Evolutionary conservation across 169 alveolate genomes (phyloP).

Genomic region (Theileria equi): DNA sequence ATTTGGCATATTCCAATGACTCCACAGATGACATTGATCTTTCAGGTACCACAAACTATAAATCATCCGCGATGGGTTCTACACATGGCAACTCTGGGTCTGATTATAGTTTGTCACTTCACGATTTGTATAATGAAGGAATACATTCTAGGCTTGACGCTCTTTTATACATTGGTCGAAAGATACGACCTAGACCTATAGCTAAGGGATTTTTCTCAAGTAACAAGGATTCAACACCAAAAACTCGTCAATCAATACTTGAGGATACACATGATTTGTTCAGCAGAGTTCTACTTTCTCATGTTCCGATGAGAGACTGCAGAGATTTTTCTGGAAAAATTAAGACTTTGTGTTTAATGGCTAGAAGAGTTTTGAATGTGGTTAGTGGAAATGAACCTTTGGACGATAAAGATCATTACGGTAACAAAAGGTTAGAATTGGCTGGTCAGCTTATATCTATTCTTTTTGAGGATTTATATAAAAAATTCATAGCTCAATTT

Average conservation of each 20-base stretch:
- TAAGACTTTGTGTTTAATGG: slow-evolving; percentile 93
- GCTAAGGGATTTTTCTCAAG: slow-evolving; percentile 81
- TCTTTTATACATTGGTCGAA: slow-evolving; percentile 69
- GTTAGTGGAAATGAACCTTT: slow-evolving; percentile 88
- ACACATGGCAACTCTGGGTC: slow-evolving; percentile 1
- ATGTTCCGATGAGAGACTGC: slow-evolving; percentile 86
- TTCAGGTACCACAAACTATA: too few relatives aligned
- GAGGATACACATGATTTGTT: slow-evolving; percentile 94
- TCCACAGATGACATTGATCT: too few relatives aligned
- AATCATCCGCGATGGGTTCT: neutral
- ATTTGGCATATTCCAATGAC: neutral
- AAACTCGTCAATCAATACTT: slow-evolving; percentile 72
- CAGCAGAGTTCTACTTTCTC: slow-evolving; percentile 88
- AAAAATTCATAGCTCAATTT: slow-evolving; percentile 72
- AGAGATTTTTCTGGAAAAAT: slow-evolving; percentile 88
- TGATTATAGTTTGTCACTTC: slow-evolving; percentile 34
- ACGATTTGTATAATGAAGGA: slow-evolving; percentile 66
- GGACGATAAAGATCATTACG: slow-evolving; percentile 99
- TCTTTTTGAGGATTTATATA: slow-evolving; percentile 90
- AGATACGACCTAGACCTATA: slow-evolving; percentile 80
- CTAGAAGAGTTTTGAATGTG: slow-evolving; percentile 86
- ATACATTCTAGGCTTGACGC: slow-evolving; percentile 72
- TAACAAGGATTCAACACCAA: slow-evolving; percentile 74
- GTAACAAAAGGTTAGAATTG: slow-evolving; percentile 98
- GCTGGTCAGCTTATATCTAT: slow-evolving; percentile 98